A percentile compares a stretch with the other conserved stretches of the same genome.
These are phyloP conservation scores for Bocquillonia castaneifolia DNA, from an alignment of 441 rosid genomes.

Conservation along the genomic window DNA sequence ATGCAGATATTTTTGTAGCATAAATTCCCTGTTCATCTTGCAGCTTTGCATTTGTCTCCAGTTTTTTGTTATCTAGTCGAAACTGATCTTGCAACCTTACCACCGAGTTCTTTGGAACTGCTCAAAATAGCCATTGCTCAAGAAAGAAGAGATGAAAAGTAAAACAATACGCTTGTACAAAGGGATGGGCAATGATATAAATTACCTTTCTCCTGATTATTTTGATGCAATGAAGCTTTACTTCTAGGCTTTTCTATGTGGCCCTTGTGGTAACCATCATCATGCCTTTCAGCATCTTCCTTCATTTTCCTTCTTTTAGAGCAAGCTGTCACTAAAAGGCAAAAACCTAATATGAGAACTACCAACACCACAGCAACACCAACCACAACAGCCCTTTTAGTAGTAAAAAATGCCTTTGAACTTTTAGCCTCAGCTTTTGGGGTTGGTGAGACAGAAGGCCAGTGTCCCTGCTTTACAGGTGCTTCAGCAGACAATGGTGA, in stretches of 20 bases:
- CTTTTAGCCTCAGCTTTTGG: constrained; percentile 33
- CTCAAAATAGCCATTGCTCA: constrained; percentile 22
- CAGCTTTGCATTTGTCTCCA: constrained; percentile 28
- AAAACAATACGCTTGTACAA: constrained; percentile 7
- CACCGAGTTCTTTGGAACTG: constrained; percentile 43
- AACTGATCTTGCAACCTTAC: constrained; percentile 35
- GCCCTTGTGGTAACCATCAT: constrained; percentile 24
- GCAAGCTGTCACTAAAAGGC: constrained; percentile 41
- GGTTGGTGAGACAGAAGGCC: constrained; percentile 35
- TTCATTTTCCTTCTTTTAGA: constrained; percentile 35
- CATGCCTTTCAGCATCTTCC: constrained; percentile 27
- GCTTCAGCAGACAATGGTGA: constrained; percentile 42
- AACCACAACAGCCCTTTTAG: constrained; percentile 37
- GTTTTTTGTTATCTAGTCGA: constrained; percentile 35
- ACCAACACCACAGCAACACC: constrained; percentile 37
- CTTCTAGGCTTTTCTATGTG: constrained; percentile 27
- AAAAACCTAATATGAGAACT: constrained; percentile 38
- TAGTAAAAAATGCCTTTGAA: constrained; percentile 37
- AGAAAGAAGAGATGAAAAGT: constrained; percentile 7
- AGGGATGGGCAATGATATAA: constrained; percentile 18
- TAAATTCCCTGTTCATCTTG: constrained; percentile 33
- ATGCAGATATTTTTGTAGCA: constrained; percentile 27
- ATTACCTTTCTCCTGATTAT: constrained; percentile 46
- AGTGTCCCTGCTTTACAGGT: constrained; percentile 32
- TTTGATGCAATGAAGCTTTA: constrained; percentile 33